A percentile compares a stretch with the other conserved stretches of the same genome.
Conservation (phyloP, 345 rosid genomes). For the Barbarea vulgaris region DNA sequence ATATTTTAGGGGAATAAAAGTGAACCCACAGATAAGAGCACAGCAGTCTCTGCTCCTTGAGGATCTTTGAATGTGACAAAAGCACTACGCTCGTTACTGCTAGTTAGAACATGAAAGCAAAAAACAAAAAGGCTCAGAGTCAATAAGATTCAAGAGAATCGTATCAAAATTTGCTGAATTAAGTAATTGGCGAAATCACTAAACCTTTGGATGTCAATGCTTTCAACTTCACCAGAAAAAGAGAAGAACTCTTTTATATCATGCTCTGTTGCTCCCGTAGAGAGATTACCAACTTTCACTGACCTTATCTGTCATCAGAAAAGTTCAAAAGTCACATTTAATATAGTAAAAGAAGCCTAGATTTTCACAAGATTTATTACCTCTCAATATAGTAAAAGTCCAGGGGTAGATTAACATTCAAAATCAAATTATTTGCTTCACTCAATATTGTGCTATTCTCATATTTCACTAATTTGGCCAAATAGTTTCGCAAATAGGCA, state of each 20-base stretch:
- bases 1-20: background rate
- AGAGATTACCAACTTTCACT: conserved; percentile 77
- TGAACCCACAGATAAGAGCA: conserved; percentile 71
- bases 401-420: background rate
- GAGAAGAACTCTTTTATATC: conserved; percentile 93
- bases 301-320: conserved; percentile 54
- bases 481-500: background rate
- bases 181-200: conserved; percentile 7
- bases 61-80: conserved; percentile 80
- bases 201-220: conserved; percentile 66
- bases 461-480: background rate
- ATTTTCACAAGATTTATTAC: background rate
- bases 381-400: too few relatives aligned
- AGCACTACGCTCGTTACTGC: conserved; percentile 56
- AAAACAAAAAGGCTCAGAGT: conserved; percentile 21
- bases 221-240: conserved; percentile 84
- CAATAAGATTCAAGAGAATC: background rate
- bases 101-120: conserved; percentile 23
- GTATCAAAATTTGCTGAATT: background rate
- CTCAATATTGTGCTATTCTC: background rate
- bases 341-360: background rate
- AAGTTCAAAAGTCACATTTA: background rate
- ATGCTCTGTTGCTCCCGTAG: conserved; percentile 67
- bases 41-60: conserved; percentile 88
- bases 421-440: background rate